These are phyloP conservation scores for Yamadazyma diddensiae DNA, from an alignment of 1,139 yeast genomes.

Conservation along the genomic window DNA sequence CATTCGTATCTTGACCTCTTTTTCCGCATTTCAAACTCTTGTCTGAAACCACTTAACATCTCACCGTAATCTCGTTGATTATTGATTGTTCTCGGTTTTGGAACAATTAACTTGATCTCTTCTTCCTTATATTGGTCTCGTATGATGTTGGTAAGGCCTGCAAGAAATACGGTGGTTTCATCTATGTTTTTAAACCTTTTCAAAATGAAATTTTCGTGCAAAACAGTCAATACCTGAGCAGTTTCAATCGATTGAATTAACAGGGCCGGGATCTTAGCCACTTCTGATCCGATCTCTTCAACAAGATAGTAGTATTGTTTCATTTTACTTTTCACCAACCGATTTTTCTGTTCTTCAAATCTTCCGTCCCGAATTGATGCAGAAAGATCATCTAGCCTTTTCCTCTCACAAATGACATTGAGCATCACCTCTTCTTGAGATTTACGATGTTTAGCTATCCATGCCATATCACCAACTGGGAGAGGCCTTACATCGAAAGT, in stretches of 20 bases:
- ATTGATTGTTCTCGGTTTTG: slow-evolving; percentile 48
- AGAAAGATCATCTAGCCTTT: slow-evolving; percentile 82
- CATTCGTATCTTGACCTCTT: slow-evolving; percentile 34
- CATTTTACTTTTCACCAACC: slow-evolving; percentile 69
- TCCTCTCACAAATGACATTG: slow-evolving; percentile 83
- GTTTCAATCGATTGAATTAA: slow-evolving; percentile 72
- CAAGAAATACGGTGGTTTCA: slow-evolving; percentile 68
- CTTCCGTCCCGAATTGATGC: slow-evolving; percentile 85
- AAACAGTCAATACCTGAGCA: slow-evolving; percentile 68
- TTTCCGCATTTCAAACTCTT: slow-evolving; percentile 32
- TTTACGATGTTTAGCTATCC: slow-evolving; percentile 73
- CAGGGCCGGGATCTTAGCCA: slow-evolving; percentile 18
- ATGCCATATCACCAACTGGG: slow-evolving; percentile 81
- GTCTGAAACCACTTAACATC: slow-evolving; percentile 39
- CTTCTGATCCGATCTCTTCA: slow-evolving; percentile 55
- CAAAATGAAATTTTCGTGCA: slow-evolving; percentile 64
- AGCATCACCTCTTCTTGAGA: slow-evolving; percentile 66
- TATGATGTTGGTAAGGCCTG: slow-evolving; percentile 54
- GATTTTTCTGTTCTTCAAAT: slow-evolving; percentile 76
- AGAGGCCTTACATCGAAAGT: slow-evolving; percentile 55
- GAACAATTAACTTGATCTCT: slow-evolving; percentile 38
- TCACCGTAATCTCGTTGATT: slow-evolving; percentile 52
- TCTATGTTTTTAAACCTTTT: slow-evolving; percentile 70
- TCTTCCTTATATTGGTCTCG: slow-evolving; percentile 27
- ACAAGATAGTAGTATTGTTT: slow-evolving; percentile 69